Percentiles rank a stretch among this genome's conserved stretches.
These are phyloP conservation scores for Kurtzmaniella quercitrusa DNA, from an alignment of 1,139 yeast genomes.

Conservation along the genomic window DNA sequence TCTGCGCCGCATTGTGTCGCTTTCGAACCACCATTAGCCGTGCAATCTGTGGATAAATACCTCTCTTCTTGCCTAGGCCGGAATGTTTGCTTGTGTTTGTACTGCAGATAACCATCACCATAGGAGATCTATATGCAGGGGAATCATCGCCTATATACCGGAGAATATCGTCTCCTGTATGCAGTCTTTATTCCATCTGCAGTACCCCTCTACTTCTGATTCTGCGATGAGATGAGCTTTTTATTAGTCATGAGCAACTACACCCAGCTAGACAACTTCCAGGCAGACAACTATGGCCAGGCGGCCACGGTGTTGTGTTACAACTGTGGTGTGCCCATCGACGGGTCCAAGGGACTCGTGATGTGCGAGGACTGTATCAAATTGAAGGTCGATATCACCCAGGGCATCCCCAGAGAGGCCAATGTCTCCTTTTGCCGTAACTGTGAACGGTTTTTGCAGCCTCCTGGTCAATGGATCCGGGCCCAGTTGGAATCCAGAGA, in stretches of 20 bases:
- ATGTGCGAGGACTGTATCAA: slow-evolving; percentile 98
- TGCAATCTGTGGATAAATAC: neutral
- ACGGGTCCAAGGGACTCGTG: slow-evolving; percentile 87
- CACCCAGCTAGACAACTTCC: slow-evolving; percentile 36
- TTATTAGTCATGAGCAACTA: slow-evolving; percentile 43
- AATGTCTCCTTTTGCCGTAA: slow-evolving; percentile 91
- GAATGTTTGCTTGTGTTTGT: too few species aligned
- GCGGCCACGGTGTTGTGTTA: slow-evolving; percentile 92
- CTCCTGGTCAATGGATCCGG: slow-evolving; percentile 89
- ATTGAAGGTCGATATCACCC: slow-evolving; percentile 88
- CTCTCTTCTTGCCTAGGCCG: neutral
- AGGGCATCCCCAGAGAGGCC: slow-evolving; percentile 94
- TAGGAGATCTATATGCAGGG: too few species aligned
- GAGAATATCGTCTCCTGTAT: too few species aligned
- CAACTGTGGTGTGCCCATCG: slow-evolving; percentile 98
- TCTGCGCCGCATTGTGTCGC: slow-evolving; percentile 8
- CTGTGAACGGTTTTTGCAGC: slow-evolving; percentile 93
- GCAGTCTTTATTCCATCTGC: neutral
- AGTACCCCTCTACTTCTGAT: neutral
- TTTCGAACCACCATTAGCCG: slow-evolving; percentile 7
- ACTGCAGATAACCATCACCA: neutral
- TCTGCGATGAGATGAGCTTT: slow-evolving; percentile 7
- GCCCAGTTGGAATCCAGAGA: slow-evolving; percentile 93
- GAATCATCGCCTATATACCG: too few species aligned
- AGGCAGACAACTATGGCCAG: slow-evolving; percentile 18